Evolutionary conservation across 2,329 filamentous ascomycete species (phyloP), one percentile per base, ranked within the genome.

Genomic region (Fusarium redolens): DNA sequence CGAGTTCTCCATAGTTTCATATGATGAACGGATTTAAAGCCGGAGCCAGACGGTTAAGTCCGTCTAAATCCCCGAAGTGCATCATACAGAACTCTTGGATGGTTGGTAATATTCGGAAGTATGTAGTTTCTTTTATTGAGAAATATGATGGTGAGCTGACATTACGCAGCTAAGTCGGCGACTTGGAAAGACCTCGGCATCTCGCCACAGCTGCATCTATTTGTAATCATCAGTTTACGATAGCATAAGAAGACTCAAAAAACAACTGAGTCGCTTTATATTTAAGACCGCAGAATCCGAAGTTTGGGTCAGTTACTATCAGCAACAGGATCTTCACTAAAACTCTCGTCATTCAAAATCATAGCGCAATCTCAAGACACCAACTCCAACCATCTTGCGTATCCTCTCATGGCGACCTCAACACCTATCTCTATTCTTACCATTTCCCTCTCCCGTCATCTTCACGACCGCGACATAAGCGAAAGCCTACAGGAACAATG

Each of bases 401-500:
- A 17, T 17, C 2, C 10, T 13, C 25, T 14, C 8, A 65, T 65
- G 60, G 7, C 20, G 8, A 28, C 33, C 8, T 25, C 51, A 12
- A 3, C 17, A 20, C n/a, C 51, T 1, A 55, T 68, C 4, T n/a
- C 51, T 0, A 5, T 71, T 2, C 51, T 71, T 1, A 71, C 68
- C 0, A 63, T 71, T 2, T 71, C 68, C 3, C 68, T 71, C n/a
- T 22, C 45, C 3, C 51, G 33, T 0, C 47, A 71, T 7, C 62
- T 71, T 5, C 47, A 68, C 4, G 68, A 68, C 0, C 14, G 37
- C 4, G 38, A 57, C 2, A 51, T 55, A 31, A 28, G 9, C 1
- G 30, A 67, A 13, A 31, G 40, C 4, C 20, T 71, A 1, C 14
- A 35, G 15, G 40, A 68, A 18, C 62, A 68, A 50, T 71, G 68